Base-by-base conservation (phyloP, 192 early-diverging fungal genomes). In the Backusella liffmaniae region DNA sequence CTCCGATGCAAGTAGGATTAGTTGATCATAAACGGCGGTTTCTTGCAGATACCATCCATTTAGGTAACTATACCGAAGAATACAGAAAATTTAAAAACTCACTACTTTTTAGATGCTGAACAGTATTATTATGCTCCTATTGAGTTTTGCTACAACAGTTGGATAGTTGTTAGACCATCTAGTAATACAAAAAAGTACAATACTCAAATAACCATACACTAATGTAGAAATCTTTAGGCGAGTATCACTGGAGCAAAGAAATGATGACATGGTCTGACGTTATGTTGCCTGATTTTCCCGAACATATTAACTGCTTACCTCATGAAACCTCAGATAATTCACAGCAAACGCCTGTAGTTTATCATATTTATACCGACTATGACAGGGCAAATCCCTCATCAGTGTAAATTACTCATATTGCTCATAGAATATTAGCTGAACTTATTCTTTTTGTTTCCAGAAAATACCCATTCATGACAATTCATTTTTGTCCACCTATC, bases 181-280 rank as follows among this genome's bases (percentile, higher is more conserved):
- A 21, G 51, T 53, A 21, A 23, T 53, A 23, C 30, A 21, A 53
- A 21, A 53, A 53, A 23, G 5, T 1, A 18, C n/a, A 53, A 21
- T 7, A 21, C n/a, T n/a, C 4, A 5, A 53, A 53, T 53, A 53
- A 8, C 5, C 18, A 53, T 53, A 21, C n/a, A 44, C 42, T 44
- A 16, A 44, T 0, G 6, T 53, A 53, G 1, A 53, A 0, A 53
- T 21, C 4, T 53, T n/a, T 44, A 67, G 81, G 86, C 66, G 84
- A 87, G 5, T 93, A 93, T 75, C 82, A 86, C 29, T 94, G 92
- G 93, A 90, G 90, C 74, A 79, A 71, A n/a, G 85, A 91, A 78
- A 81, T 86, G 35, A 76, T 95, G 1, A 89, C 84, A 74, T 95
- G 94, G 93, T 84, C 84, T 56, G 90, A 94, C 72, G 78, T 89